Percentiles rank a stretch among this genome's conserved stretches.
These are phyloP conservation scores for Thraustochytrium striatum DNA, from an alignment of 352 stramenopile species.

Conservation along the genomic window DNA sequence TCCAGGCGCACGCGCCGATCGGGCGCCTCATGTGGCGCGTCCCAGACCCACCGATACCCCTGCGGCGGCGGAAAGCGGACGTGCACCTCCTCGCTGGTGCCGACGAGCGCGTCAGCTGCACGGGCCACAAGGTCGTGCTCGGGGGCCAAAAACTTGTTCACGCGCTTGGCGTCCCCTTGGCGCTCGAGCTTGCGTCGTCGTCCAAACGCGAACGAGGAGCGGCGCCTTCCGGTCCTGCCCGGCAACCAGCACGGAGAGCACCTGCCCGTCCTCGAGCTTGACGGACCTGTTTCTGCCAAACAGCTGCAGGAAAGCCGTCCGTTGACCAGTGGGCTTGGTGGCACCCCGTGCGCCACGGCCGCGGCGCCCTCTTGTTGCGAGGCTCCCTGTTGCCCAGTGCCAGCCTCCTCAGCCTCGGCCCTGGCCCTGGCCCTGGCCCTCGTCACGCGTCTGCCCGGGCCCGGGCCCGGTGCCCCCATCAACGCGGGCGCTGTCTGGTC, in stretches of 20 bases:
- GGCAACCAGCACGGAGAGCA: slow-evolving; percentile 2
- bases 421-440: neutral
- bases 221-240: neutral
- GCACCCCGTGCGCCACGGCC: neutral
- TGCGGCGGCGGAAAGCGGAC: slow-evolving; percentile 7
- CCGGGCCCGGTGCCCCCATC: neutral
- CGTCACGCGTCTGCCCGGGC: neutral
- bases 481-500: neutral
- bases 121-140: neutral
- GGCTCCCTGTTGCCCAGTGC: neutral
- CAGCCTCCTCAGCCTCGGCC: neutral
- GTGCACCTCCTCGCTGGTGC: neutral
- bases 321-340: neutral
- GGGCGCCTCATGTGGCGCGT: neutral
- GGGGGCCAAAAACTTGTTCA: neutral
- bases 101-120: neutral
- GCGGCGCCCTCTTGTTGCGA: neutral
- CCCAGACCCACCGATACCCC: slow-evolving; percentile 22
- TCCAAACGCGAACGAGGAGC: neutral
- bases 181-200: too few species aligned
- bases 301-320: slow-evolving; percentile 13
- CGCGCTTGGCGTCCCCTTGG: neutral
- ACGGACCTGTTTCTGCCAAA: neutral
- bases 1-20: neutral
- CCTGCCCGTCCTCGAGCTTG: neutral